Conservation (phyloP, 352 stramenopile species). For the Phytophthora syringae region DNA sequence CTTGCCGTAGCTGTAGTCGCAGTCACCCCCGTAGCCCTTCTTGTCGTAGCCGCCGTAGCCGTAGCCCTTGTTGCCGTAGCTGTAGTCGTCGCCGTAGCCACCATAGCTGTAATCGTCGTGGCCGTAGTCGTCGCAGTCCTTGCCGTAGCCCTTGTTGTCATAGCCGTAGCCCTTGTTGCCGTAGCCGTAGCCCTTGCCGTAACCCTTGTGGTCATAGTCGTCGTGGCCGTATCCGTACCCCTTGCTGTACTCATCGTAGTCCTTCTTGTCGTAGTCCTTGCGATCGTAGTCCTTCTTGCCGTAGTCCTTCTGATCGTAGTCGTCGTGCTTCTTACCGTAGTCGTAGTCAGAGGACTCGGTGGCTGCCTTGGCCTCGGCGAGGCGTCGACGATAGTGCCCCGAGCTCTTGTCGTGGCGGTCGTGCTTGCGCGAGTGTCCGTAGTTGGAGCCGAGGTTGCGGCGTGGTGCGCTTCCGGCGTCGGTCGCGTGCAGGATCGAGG, state of each 20-base stretch:
- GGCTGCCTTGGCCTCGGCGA: constrained; percentile 22
- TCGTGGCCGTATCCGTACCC: neutral
- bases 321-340: constrained; percentile 4
- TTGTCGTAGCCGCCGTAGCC: neutral
- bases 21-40: neutral
- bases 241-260: neutral
- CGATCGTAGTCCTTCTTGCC: no score
- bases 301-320: constrained; percentile 8
- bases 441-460: constrained; percentile 17
- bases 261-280: constrained; percentile 1
- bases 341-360: constrained; percentile 29
- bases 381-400: constrained; percentile 31
- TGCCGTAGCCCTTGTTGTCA: neutral
- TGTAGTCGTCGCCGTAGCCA: constrained; percentile 1
- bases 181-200: neutral
- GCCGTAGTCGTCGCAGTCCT: neutral
- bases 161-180: neutral
- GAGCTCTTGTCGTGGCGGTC: constrained; percentile 24
- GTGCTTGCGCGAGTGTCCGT: constrained; percentile 14
- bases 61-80: constrained; percentile 2
- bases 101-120: constrained; percentile 7
- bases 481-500: constrained; percentile 5
- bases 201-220: no score
- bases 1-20: neutral
- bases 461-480: constrained; percentile 10